Evolutionary conservation across 192 early-diverging fungal genomes (phyloP).

Genomic region (Spizellomyces punctatus): DNA sequence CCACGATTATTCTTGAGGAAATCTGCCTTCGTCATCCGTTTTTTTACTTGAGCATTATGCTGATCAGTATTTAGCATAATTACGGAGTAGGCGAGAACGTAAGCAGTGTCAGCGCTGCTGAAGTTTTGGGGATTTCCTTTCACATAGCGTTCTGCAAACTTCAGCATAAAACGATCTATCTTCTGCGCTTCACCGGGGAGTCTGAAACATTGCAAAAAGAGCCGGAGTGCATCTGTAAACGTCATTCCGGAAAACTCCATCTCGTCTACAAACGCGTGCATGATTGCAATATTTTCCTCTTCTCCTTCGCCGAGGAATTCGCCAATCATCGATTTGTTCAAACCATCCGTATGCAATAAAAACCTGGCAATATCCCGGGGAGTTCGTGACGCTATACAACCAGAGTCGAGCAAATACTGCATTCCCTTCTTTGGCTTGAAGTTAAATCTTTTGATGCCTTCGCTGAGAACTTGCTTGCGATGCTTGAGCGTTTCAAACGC

Average conservation of each 20-base stretch:
- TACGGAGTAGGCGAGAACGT: constrained; percentile 89
- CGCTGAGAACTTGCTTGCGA: constrained; percentile 80
- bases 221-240: constrained; percentile 81
- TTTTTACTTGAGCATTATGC: constrained; percentile 83
- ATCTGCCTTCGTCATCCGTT: constrained; percentile 81
- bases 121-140: constrained; percentile 81
- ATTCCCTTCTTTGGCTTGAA: constrained; percentile 89
- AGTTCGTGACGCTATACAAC: constrained; percentile 66
- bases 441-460: constrained; percentile 81
- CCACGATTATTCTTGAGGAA: constrained; percentile 93
- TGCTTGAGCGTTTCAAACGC: constrained; percentile 82
- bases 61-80: constrained; percentile 95
- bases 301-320: constrained; percentile 95
- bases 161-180: constrained; percentile 97
- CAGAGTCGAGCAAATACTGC: constrained; percentile 66
- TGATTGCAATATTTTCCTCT: constrained; percentile 86
- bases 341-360: constrained; percentile 72
- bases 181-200: constrained; percentile 94
- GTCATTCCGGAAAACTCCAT: constrained; percentile 75
- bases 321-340: constrained; percentile 87
- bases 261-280: constrained; percentile 96
- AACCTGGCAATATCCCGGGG: constrained; percentile 77
- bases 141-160: constrained; percentile 91
- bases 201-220: constrained; percentile 85
- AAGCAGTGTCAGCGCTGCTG: constrained; percentile 91